Conservation (phyloP, 345 rosid genomes). For the Lepidium didymum region DNA sequence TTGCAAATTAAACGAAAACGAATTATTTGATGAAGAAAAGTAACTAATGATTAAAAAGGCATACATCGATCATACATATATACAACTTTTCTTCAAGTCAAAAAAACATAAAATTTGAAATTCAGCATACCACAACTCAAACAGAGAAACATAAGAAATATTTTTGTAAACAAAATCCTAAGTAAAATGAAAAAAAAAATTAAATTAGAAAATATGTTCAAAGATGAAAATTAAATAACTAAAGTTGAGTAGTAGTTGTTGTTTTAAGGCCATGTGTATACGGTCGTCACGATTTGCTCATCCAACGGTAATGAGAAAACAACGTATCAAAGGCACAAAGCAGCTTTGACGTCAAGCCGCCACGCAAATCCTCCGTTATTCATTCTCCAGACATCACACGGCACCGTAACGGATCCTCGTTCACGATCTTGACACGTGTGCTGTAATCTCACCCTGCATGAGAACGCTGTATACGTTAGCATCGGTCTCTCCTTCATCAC, state of each 20-base stretch:
- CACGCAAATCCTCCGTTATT: constrained; percentile 74
- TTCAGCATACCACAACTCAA: not conserved
- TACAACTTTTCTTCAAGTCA: not conserved
- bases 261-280: not conserved
- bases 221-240: not conserved
- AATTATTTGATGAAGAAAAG: not conserved
- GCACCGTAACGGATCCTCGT: constrained; percentile 50
- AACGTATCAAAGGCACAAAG: constrained; percentile 41
- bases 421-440: constrained; percentile 44
- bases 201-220: not conserved
- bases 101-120: not conserved
- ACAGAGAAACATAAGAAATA: not conserved
- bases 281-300: not conserved
- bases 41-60: not conserved
- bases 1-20: not conserved
- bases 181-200: not conserved
- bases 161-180: not conserved
- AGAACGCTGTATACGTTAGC: constrained; percentile 42
- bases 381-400: constrained; percentile 88
- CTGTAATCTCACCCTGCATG: constrained; percentile 68
- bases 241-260: not conserved
- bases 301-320: not conserved
- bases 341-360: constrained; percentile 78
- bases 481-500: constrained; percentile 44
- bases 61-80: not conserved